These are phyloP conservation scores for Mycena vulgaris DNA, from an alignment of 768 basidiomycete genomes.

Conservation along the genomic window DNA sequence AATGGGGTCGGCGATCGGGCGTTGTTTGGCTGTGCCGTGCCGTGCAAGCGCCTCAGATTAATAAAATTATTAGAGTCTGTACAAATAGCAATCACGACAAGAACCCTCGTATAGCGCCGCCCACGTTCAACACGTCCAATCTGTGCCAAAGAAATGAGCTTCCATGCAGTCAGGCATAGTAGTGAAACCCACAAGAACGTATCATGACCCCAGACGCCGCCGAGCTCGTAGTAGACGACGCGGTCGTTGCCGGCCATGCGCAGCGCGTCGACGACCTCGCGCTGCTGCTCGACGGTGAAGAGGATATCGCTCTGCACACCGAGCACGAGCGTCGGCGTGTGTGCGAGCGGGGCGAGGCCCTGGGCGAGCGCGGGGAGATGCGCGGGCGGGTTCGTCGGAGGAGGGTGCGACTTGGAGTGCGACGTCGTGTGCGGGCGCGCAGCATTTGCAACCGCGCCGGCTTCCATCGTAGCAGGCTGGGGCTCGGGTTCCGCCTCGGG, in stretches of 20 bases:
- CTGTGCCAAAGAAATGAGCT: conserved; percentile 49
- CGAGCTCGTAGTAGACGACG: conserved; percentile 97
- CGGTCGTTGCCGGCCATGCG: conserved; percentile 89
- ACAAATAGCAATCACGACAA: conserved; percentile 75
- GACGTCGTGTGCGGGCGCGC: conserved; percentile 57
- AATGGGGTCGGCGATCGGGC: background rate
- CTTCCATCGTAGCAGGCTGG: conserved; percentile 45
- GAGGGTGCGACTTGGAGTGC: conserved; percentile 79
- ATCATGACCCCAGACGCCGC: conserved; percentile 99
- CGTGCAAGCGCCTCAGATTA: background rate
- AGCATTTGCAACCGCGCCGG: no score
- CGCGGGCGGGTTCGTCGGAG: conserved; percentile 80
- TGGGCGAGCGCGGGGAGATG: conserved; percentile 83
- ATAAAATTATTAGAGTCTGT: no score
- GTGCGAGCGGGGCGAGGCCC: conserved; percentile 81
- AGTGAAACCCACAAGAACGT: conserved; percentile 93
- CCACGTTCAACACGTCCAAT: conserved; percentile 91
- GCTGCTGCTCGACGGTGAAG: conserved; percentile 97
- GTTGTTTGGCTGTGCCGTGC: background rate
- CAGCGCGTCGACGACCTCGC: conserved; percentile 94
- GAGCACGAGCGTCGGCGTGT: conserved; percentile 88
- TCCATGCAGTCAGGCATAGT: background rate
- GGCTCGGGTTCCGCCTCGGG: conserved; percentile 42
- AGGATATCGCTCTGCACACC: conserved; percentile 98
- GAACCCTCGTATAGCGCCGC: conserved; percentile 93